Percentiles rank a stretch among this genome's conserved stretches.
Conservation (phyloP, 805 yeast genomes). For the Candida ulmi region DNA sequence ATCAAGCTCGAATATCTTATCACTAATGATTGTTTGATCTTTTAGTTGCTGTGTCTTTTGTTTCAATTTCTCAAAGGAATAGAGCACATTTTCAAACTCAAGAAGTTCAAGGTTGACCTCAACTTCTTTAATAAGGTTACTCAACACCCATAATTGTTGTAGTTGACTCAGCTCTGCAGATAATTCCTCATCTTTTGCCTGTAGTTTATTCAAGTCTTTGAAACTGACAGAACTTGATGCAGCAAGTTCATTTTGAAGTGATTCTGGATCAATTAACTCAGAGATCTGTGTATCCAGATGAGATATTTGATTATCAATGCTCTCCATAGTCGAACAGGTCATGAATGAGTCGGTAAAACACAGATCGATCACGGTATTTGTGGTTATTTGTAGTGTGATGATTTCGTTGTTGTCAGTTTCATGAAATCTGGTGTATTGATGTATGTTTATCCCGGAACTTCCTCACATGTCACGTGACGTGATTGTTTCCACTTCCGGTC, state of each 20-base stretch:
- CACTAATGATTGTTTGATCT: background rate
- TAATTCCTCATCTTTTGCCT: constrained; percentile 14
- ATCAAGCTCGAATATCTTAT: background rate
- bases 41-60: constrained; percentile 9
- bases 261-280: constrained; percentile 5
- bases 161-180: constrained; percentile 13
- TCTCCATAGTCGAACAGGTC: background rate
- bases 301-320: background rate
- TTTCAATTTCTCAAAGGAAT: constrained; percentile 13
- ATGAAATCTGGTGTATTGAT: too few relatives aligned
- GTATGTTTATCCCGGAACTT: too few relatives aligned
- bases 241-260: constrained; percentile 7
- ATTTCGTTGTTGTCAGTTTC: too few relatives aligned
- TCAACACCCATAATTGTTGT: constrained; percentile 20
- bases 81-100: constrained; percentile 20
- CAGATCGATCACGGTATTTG: too few relatives aligned
- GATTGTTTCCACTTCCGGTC: background rate
- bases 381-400: too few relatives aligned
- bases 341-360: background rate
- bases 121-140: constrained; percentile 19
- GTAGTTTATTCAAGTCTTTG: constrained; percentile 14
- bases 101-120: constrained; percentile 18
- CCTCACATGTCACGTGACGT: background rate
- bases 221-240: constrained; percentile 3
- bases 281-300: background rate